Conservation (phyloP, 2,329 filamentous ascomycete species). For the Colletotrichum musae region DNA sequence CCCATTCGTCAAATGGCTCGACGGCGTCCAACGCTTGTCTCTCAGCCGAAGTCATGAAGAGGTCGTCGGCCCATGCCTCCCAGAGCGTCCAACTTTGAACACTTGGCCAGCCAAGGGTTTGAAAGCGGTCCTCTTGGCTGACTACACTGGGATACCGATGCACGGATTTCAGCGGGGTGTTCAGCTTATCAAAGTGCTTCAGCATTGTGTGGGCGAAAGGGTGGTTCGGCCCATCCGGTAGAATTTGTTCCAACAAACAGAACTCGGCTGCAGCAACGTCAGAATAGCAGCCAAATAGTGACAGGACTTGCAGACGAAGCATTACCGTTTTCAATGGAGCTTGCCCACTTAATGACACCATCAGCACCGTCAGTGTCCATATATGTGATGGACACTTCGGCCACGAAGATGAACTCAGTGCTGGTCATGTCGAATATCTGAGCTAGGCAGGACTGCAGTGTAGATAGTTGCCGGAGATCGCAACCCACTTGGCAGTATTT, state of each 20-base stretch:
- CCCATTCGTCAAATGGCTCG: conserved; percentile 96
- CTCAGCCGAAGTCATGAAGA: conserved; percentile 74
- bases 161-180: conserved; percentile 83
- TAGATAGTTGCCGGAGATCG: conserved; percentile 78
- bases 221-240: conserved; percentile 82
- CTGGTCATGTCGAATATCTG: conserved; percentile 66
- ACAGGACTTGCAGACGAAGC: conserved; percentile 42
- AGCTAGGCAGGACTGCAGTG: conserved; percentile 72
- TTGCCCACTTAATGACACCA: conserved; percentile 83
- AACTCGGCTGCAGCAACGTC: conserved; percentile 76
- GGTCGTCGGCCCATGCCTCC: conserved; percentile 82
- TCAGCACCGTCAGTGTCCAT: conserved; percentile 84
- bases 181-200: conserved; percentile 84
- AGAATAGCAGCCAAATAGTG: conserved; percentile 35
- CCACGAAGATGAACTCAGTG: conserved; percentile 80
- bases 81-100: conserved; percentile 80
- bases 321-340: conserved; percentile 75
- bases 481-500: conserved; percentile 86
- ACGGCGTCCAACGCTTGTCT: conserved; percentile 75
- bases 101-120: conserved; percentile 75
- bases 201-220: conserved; percentile 93
- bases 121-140: conserved; percentile 80
- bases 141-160: conserved; percentile 75
- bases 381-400: conserved; percentile 92
- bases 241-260: conserved; percentile 87